Conservation (phyloP, 2,329 filamentous ascomycete genomes). For the Metarhizium humberi region DNA sequence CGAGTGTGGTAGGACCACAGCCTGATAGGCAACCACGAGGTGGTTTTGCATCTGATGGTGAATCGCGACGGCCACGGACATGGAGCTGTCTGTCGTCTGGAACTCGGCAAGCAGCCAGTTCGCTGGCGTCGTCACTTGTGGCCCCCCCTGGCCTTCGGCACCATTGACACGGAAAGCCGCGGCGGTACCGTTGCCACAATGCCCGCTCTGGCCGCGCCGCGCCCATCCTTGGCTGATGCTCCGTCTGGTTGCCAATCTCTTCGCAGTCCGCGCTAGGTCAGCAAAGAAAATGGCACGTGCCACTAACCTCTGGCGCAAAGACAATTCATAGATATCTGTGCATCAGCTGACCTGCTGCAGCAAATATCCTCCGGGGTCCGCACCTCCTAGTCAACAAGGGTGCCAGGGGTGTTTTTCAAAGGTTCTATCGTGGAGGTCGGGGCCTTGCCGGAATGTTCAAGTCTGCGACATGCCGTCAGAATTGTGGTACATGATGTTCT, state of each 20-base stretch:
- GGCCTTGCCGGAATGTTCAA: background rate
- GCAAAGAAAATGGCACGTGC: slow-evolving; percentile 1
- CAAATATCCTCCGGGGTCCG: background rate
- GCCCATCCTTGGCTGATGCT: too few relatives aligned
- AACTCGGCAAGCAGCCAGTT: too few relatives aligned
- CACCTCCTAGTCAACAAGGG: background rate
- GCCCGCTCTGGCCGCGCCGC: background rate
- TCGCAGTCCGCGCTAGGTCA: background rate
- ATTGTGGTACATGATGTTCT: background rate
- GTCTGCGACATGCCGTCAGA: background rate
- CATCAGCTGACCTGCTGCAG: slow-evolving; percentile 1
- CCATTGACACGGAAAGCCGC: background rate
- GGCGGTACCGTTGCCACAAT: background rate
- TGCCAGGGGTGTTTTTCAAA: too few relatives aligned
- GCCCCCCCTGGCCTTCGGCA: too few relatives aligned
- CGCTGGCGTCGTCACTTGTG: too few relatives aligned
- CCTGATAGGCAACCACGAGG: too few relatives aligned
- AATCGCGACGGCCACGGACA: too few relatives aligned
- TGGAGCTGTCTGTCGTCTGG: too few relatives aligned
- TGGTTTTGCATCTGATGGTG: too few relatives aligned
- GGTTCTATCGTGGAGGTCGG: too few relatives aligned
- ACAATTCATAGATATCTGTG: background rate
- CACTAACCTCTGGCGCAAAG: background rate
- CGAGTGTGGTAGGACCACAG: too few relatives aligned
- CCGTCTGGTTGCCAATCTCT: background rate